Base-by-base conservation (phyloP, 1,139 yeast species). In the Diutina sp. region DNA sequence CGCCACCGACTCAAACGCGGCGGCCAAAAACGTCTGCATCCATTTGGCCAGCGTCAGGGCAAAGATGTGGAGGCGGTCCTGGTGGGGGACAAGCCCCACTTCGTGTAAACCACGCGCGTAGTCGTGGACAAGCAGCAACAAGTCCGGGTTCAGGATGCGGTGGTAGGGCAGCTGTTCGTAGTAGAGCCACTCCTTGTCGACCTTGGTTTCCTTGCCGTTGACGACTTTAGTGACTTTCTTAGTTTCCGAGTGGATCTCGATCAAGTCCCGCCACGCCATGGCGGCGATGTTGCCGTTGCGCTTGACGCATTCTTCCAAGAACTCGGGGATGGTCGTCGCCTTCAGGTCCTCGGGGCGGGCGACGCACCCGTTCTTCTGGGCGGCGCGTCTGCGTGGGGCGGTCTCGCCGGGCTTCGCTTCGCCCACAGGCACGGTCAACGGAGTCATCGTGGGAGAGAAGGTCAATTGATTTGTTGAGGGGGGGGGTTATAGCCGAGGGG, bases 1-100 rank as follows among this genome's bases (percentile, higher is more conserved):
- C 29, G 98, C 89, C 60, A 95, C 84, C 56, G 82, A 73, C 70
- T 90, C 96, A 58, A 90, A 74, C 64, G 82, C 80, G 56, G 88
- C 78, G 16, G 91, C 96, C 62, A 90, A 71, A 62, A 85, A 93
- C 50, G 90, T 80, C 72, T 89, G 89, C 87, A 93, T 80, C 99
- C 99, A 93, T 66, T 82, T 82, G 57, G 83, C 87, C 44, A 96
- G 86, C 32, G 97, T 86, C 44, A 87, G 72, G 46, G 97, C 97
- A 71, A 85, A 95, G 57, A 93, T 79, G 70, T 91, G 97, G 63
- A 91, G 69, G 64, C 81, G 83, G 53, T 72, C 72, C 63, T 82
- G 81, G 53, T 72, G 69, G 21, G 95, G 90, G 60, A 73, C 67
- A 61, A 95, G 63, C n/a, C 98, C 99, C 53, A 87, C 66, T 62